Evolutionary conservation across 2,329 filamentous ascomycete genomes (phyloP), one percentile per base, ranked within the genome.

Genomic region (Rhynchosporium graminicola): DNA sequence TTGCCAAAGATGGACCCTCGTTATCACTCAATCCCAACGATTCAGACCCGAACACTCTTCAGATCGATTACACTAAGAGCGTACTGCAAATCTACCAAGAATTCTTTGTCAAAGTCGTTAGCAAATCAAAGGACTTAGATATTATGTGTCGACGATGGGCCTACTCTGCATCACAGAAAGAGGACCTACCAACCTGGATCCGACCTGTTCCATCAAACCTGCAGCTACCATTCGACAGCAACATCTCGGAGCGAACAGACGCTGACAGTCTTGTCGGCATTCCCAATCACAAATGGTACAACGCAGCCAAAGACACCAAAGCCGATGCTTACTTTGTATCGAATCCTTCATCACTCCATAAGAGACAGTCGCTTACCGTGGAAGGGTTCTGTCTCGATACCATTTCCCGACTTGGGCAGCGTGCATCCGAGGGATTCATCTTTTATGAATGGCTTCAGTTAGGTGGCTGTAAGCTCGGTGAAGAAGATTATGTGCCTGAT

Each of bases 71-170:
- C 31, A 48, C n/a, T 4, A 48, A 48, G 10, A 45, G 3, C 10
- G 15, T 60, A 28, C 33, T 59, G 5, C 57, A 65, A 15, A 55
- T 65, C 1, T 65, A 65, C 13, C 63, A 65, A 46, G 40, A 57
- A 7, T 65, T 65, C 38, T 59, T 65, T 10, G 28, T 59, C 8
- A 60, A 57, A n/a, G 60, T 50, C n/a, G 50, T 65, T 13, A 33
- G 28, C 3, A 45, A 38, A 3, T 63, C 60, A 6, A 9, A 57
- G 15, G 61, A 60, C 5, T 40, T 65, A 2, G 63, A 65, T 42
- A 65, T 65, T 8, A 65, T 65, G 12, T 65, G 63, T 45, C 57
- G 63, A 13, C 48, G 57, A 29, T 65, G 63, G 63, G 63, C 60
- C 1, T 33, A 31, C 31, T 50, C 47, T 4, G 60, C 60, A 2